Evolutionary conservation across 2,329 filamentous ascomycete species (phyloP).

Genomic region (Scorias spongiosa): DNA sequence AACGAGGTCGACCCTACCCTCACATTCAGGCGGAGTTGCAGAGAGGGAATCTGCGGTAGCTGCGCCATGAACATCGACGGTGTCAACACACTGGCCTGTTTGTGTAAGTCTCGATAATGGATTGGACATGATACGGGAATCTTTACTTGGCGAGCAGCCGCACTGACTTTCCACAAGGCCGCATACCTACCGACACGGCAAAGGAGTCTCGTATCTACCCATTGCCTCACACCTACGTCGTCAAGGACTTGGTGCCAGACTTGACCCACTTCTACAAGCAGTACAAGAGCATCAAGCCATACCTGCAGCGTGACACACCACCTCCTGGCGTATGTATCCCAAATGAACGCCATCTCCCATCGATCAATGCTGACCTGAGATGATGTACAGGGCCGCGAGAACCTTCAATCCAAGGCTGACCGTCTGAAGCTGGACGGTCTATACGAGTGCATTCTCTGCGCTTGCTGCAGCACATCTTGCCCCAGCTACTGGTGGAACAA

Average conservation of each 20-base stretch:
- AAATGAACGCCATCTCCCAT: slow-evolving; percentile 2
- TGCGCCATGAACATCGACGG: slow-evolving; percentile 99
- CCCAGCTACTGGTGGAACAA: slow-evolving; percentile 99
- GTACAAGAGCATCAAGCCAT: slow-evolving; percentile 99
- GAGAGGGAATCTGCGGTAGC: slow-evolving; percentile 96
- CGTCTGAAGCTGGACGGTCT: slow-evolving; percentile 94
- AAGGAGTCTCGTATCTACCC: slow-evolving; percentile 92
- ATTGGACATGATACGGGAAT: background rate
- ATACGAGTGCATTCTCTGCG: slow-evolving; percentile 98
- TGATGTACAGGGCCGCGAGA: slow-evolving; percentile 61
- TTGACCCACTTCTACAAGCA: slow-evolving; percentile 99
- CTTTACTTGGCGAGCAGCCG: no score
- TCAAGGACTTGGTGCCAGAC: slow-evolving; percentile 97
- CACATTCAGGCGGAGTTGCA: slow-evolving; percentile 88
- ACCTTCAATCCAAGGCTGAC: slow-evolving; percentile 79
- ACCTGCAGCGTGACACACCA: slow-evolving; percentile 80
- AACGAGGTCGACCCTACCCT: slow-evolving; percentile 95
- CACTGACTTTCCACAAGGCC: slow-evolving; percentile 45
- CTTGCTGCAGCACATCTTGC: slow-evolving; percentile 97
- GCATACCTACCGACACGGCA: slow-evolving; percentile 70
- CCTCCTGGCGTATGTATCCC: slow-evolving; percentile 56
- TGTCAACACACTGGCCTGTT: slow-evolving; percentile 90
- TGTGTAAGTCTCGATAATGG: slow-evolving; percentile 52
- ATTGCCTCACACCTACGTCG: slow-evolving; percentile 93
- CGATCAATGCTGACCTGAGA: slow-evolving; percentile 3